Percentiles rank a stretch among this genome's conserved stretches.
Conservation (phyloP, 116 monocot genomes). For the Zostera marina region DNA sequence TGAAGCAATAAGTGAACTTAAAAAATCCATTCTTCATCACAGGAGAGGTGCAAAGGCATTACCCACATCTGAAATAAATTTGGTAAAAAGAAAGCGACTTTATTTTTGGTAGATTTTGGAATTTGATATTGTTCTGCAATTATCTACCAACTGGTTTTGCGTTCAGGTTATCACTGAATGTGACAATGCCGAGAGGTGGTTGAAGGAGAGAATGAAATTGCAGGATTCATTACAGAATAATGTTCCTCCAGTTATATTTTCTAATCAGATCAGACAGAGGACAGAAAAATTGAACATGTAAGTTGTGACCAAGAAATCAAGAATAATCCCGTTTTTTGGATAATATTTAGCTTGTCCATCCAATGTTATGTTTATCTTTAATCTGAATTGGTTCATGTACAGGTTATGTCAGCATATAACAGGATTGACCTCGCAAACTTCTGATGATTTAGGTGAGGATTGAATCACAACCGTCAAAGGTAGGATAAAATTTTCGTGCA, state of each 20-base stretch:
- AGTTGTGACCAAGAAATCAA: no score
- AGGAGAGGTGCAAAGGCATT: constrained; percentile 39
- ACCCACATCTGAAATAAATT: constrained; percentile 27
- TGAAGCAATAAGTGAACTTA: constrained; percentile 43
- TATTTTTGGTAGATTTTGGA: not conserved
- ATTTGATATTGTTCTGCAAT: not conserved
- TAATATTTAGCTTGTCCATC: no score
- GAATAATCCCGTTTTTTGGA: no score
- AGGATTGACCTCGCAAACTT: no score
- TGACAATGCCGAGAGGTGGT: constrained; percentile 21
- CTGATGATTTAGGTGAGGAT: no score
- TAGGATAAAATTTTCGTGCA: no score
- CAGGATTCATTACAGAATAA: constrained; percentile 24
- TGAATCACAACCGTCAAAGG: no score
- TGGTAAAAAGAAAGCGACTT: constrained; percentile 13
- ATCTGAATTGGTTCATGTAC: no score
- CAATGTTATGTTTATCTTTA: no score
- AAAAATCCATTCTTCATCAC: constrained; percentile 43
- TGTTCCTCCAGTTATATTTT: constrained; percentile 12
- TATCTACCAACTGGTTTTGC: not conserved
- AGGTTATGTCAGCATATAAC: no score
- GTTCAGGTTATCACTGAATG: constrained; percentile 17
- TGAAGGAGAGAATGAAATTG: constrained; percentile 18
- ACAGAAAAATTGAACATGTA: constrained; percentile 18
- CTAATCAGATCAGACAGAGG: constrained; percentile 11